Evolutionary conservation across 106 monocot species (phyloP).

Genomic region (Dioscorea dumetorum): DNA sequence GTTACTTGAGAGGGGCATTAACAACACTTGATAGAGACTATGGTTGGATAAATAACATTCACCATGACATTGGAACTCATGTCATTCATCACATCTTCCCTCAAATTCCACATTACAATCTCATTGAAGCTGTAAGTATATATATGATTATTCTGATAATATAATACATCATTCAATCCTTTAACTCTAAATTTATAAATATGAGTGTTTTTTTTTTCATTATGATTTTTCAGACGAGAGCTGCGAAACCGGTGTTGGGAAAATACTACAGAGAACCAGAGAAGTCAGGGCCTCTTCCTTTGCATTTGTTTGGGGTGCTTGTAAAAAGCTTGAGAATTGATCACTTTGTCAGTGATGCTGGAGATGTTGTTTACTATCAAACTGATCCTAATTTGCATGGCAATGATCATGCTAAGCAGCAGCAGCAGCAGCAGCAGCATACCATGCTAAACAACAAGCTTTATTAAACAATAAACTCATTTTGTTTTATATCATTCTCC

Average conservation of each 20-base stretch:
- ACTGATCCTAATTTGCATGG: constrained; percentile 25
- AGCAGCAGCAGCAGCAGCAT: too few species aligned
- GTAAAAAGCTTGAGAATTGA: constrained; percentile 38
- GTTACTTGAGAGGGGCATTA: constrained; percentile 65
- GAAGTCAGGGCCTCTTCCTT: constrained; percentile 60
- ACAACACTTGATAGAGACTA: constrained; percentile 78
- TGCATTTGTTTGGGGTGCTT: constrained; percentile 38
- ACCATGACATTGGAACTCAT: constrained; percentile 82
- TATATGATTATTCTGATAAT: too few species aligned
- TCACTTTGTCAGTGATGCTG: constrained; percentile 53
- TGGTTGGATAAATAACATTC: constrained; percentile 69
- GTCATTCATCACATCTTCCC: constrained; percentile 82
- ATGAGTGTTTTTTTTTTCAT: too few species aligned
- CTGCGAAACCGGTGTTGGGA: constrained; percentile 58
- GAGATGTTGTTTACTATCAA: constrained; percentile 66
- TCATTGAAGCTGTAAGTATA: constrained; percentile 65
- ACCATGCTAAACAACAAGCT: too few species aligned
- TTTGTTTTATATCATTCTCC: too few species aligned
- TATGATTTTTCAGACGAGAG: constrained; percentile 44
- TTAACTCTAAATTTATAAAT: too few species aligned
- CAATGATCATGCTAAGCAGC: too few species aligned
- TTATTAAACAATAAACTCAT: too few species aligned
- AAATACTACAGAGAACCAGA: constrained; percentile 63
- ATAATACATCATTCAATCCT: too few species aligned
- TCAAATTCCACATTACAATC: constrained; percentile 75